Evolutionary conservation across 2,329 filamentous ascomycete species (phyloP), one percentile per base, ranked within the genome.

Genomic region (Xylaria sp.): DNA sequence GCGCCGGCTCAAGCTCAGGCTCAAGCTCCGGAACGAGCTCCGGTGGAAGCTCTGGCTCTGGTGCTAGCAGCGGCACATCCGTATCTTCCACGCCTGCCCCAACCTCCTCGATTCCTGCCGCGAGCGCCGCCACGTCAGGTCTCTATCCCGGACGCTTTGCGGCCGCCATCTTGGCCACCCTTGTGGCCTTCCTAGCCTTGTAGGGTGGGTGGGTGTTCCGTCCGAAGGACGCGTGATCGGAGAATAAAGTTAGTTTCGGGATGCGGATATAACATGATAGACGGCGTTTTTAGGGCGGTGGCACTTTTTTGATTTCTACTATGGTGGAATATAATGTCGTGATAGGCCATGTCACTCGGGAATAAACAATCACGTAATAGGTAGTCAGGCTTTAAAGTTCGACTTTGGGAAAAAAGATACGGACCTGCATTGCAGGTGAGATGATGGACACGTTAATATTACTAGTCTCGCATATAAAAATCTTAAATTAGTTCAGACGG

Each of bases 151-250:
- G 11, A 11, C 1, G 8, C 12, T n/a, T 24, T 30, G 74, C 71
- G 3, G 79, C 74, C 27, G 75, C 74, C 34, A 73, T 79, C 57
- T 72, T 72, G 32, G 78, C 75, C 39, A 69, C 77, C 50, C 72
- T 79, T 70, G 73, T 69, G 14, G 78, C 75, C 24, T 74, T 80
- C 47, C 73, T 80, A 57, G 73, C 75, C 57, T 67, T 80, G 65
- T 81, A 47, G n/a, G 17, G 4, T 17, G n/a, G 39, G 39, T 14
- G 39, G 12, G 4, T 2, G 17, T 17, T 5, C 14, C 11, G 17
- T 27, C 39, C 11, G 5, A 45, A 45, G 39, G 12, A 17, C 14
- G 4, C 14, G 39, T 17, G 2, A 17, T 11, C 17, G 12, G 17
- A 17, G 12, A 14, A 17, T 45, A 3, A 45, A n/a, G 4, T 11